Conservation (phyloP, 768 basidiomycete species). For the Favolaschia claudopus region DNA sequence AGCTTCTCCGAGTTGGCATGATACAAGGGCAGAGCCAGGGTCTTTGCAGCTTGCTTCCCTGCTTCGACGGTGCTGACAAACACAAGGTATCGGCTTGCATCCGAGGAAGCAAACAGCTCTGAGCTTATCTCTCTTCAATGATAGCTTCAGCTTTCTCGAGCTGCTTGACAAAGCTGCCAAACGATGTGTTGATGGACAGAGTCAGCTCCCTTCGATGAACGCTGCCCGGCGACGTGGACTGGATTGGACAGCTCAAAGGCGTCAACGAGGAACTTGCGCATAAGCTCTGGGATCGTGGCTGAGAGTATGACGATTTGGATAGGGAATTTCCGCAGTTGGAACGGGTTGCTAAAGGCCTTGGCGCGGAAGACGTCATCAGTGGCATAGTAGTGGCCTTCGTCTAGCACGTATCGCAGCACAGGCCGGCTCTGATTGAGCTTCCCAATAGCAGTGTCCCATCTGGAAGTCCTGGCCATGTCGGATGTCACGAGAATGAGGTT, state of each 20-base stretch:
- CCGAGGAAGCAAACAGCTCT: no score
- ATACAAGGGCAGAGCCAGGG: slow-evolving; percentile 17
- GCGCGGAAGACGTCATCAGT: slow-evolving; percentile 16
- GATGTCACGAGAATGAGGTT: slow-evolving; percentile 29
- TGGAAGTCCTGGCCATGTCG: slow-evolving; percentile 7
- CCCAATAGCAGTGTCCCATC: slow-evolving; percentile 14
- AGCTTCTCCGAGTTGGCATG: slow-evolving; percentile 11
- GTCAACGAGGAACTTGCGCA: background rate
- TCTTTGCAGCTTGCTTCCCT: background rate
- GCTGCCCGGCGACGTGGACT: background rate
- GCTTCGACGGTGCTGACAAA: slow-evolving; percentile 19
- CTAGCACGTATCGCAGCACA: slow-evolving; percentile 23
- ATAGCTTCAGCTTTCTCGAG: no score
- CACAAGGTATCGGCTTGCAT: slow-evolving; percentile 8
- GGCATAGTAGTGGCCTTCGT: slow-evolving; percentile 33
- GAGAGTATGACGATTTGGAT: slow-evolving; percentile 30
- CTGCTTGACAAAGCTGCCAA: no score
- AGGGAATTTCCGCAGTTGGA: slow-evolving; percentile 9
- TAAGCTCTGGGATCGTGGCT: slow-evolving; percentile 17
- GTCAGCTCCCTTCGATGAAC: slow-evolving; percentile 26
- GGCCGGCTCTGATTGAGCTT: background rate
- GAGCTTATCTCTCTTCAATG: no score
- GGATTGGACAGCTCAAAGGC: slow-evolving; percentile 14
- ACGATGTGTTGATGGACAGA: background rate
- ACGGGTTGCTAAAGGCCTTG: background rate